Base-by-base conservation (phyloP, 2,329 filamentous ascomycete species). In the Alternaria dauci region DNA sequence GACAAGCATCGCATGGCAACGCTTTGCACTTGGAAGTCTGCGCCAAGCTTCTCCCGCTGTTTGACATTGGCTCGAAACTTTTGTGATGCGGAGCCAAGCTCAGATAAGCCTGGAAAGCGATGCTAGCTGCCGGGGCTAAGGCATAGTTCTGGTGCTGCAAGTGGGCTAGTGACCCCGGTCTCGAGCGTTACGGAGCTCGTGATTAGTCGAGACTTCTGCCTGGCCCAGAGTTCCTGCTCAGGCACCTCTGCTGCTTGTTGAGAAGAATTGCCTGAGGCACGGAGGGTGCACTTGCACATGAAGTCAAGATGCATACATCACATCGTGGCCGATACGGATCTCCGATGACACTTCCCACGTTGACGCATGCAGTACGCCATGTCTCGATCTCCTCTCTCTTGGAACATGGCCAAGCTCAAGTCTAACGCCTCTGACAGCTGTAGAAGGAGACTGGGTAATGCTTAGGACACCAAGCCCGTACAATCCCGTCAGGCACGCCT, bases 21-120 rank as follows among this genome's bases (percentile, higher is more conserved):
- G 56, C 57, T 48, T 52, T 59, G 58, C 57, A 53, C 52, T 55
- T 51, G 39, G 42, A 57, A 50, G 41, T 20, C 11, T 18, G 46
- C 65, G 73, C 74, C 72, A 76, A 76, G 72, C 52, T 50, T 43
- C 43, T 69, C 54, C 62, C 62, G 66, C 68, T 55, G 69, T 76
- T 71, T 76, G 71, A 75, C 69, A 69, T 68, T 52, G 63, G 70
- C 59, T 67, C 69, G 68, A 75, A 76, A 77, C 73, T 75, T 73
- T 62, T 66, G 58, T 76, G 73, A 74, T 61, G 73, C 71, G 66
- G 65, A 64, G 74, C 71, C 74, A 75, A 76, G 73, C 42, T 50
- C 28, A 42, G 44, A 61, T 57, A 68, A 67, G 71, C 72, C 50
- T 68, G 63, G 55, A 25, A 59, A 52, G 50, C 55, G 56, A 51